Percentiles rank a stretch among this genome's conserved stretches.
phyloP scores from a whole-genome alignment of 192 early-diverging fungal species.

The Haplosporangium gracile region DNA sequence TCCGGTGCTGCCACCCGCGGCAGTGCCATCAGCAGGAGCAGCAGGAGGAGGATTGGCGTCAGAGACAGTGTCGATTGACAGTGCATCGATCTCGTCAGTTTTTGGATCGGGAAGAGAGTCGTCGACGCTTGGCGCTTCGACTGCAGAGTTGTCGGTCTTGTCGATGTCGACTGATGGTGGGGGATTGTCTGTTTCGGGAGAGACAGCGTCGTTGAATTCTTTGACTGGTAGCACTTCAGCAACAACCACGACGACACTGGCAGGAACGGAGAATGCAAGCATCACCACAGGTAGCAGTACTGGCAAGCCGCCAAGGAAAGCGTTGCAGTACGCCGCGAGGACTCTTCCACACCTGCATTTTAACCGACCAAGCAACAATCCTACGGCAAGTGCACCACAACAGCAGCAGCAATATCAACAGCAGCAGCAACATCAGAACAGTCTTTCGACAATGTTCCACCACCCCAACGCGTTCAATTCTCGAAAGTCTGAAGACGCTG shows the following conservation, averaged over 20 bases:
- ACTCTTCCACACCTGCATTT: not conserved
- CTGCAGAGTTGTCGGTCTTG: not conserved
- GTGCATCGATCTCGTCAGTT: not conserved
- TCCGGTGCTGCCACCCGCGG: not conserved
- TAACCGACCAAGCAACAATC: not conserved
- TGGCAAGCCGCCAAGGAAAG: not conserved
- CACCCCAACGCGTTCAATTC: not conserved
- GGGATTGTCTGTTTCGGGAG: not conserved
- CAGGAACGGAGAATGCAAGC: not conserved
- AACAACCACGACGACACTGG: not conserved
- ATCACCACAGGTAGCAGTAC: not conserved
- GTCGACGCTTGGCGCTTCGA: not conserved
- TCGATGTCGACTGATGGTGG: not conserved
- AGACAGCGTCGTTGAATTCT: not conserved
- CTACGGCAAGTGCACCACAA: not conserved
- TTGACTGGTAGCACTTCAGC: not conserved
- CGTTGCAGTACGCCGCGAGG: not conserved
- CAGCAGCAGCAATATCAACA: not conserved
- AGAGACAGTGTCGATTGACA: not conserved
- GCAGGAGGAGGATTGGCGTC: not conserved
- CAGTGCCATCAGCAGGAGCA: not conserved
- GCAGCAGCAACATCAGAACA: conserved; percentile 5
- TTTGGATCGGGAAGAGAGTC: not conserved
- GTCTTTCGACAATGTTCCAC: not conserved
- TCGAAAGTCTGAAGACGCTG: not conserved